Evolutionary conservation across 805 yeast genomes (phyloP).

Genomic region (Metschnikowia similis): DNA sequence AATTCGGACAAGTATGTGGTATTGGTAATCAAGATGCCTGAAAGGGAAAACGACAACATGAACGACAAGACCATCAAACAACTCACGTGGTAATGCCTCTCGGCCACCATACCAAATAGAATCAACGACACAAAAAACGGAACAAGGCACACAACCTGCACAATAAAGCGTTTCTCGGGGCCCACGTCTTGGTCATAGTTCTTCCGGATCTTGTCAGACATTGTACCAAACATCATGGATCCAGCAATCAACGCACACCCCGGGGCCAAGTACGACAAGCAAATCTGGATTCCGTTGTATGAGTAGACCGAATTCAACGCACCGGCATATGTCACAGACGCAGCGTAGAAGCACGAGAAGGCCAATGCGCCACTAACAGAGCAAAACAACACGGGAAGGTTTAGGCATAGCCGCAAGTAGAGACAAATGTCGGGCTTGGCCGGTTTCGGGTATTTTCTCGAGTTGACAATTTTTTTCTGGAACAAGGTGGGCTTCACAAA

Average conservation of each 20-base stretch:
- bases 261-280: slow-evolving; percentile 50
- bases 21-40: slow-evolving; percentile 51
- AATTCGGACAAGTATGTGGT: slow-evolving; percentile 53
- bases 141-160: slow-evolving; percentile 42
- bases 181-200: slow-evolving; percentile 26
- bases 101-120: slow-evolving; percentile 52
- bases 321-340: slow-evolving; percentile 47
- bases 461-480: slow-evolving; percentile 22
- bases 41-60: slow-evolving; percentile 49
- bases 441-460: slow-evolving; percentile 38
- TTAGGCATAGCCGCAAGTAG: slow-evolving; percentile 35
- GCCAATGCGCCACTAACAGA: slow-evolving; percentile 46
- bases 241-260: slow-evolving; percentile 48
- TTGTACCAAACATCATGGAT: slow-evolving; percentile 45
- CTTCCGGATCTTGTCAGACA: slow-evolving; percentile 39
- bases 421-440: slow-evolving; percentile 36
- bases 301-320: slow-evolving; percentile 35
- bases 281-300: slow-evolving; percentile 31
- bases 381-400: slow-evolving; percentile 42
- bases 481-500: slow-evolving; percentile 25
- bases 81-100: slow-evolving; percentile 34
- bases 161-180: slow-evolving; percentile 44
- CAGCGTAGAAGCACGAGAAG: slow-evolving; percentile 53
- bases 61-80: slow-evolving; percentile 42
- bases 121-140: slow-evolving; percentile 42